A percentile compares a stretch with the other conserved stretches of the same genome.
phyloP scores from a whole-genome alignment of 2,329 filamentous ascomycete genomes.

The Fusarium oligoseptatum region DNA sequence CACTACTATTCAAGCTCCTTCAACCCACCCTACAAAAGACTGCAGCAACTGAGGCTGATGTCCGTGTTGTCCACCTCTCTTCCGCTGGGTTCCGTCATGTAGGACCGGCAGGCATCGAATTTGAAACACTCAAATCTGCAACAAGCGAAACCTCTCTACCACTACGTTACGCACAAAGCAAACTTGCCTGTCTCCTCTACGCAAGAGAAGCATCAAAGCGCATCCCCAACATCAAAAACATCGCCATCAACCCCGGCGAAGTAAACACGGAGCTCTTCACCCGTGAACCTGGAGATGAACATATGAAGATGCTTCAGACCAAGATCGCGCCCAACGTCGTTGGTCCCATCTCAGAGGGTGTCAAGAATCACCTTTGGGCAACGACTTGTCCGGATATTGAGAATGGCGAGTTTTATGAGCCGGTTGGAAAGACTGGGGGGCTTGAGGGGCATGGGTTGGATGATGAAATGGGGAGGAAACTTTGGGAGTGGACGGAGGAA shows the following conservation, averaged over 20 bases:
- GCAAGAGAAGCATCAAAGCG: not conserved
- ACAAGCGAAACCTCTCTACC: not conserved
- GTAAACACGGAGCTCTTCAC: not conserved
- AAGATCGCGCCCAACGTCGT: not conserved
- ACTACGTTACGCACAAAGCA: not conserved
- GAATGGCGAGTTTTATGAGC: not conserved
- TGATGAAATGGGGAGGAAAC: not conserved
- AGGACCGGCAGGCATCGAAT: not conserved
- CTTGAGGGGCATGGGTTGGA: not conserved
- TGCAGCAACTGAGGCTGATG: not conserved
- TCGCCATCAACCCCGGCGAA: not conserved
- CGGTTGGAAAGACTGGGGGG: not conserved
- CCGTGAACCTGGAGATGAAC: not conserved
- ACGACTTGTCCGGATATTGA: not conserved
- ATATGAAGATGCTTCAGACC: conserved; percentile 2
- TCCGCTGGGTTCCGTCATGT: not conserved
- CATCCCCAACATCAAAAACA: not conserved
- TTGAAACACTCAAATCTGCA: not conserved
- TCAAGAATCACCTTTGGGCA: not conserved
- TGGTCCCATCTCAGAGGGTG: not conserved
- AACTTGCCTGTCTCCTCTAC: not conserved
- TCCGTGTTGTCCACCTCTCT: not conserved
- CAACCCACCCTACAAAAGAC: not conserved
- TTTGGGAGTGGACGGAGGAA: conserved; percentile 4
- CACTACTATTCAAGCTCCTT: not conserved